These are phyloP conservation scores for Xerocomellus intermedius DNA, from an alignment of 768 basidiomycete species.

Conservation along the genomic window DNA sequence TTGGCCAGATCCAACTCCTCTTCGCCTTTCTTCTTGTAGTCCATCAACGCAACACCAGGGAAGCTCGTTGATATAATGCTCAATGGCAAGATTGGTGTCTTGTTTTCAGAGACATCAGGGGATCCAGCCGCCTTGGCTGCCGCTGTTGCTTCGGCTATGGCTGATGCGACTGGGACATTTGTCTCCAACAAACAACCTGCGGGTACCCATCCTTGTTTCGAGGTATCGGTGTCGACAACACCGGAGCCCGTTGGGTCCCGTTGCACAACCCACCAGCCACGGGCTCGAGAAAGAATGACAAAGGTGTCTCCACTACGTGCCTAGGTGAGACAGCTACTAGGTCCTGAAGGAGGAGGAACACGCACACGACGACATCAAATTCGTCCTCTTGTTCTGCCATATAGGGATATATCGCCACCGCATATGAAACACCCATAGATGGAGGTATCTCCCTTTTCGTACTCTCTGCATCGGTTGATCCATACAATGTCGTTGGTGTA, in stretches of 20 bases:
- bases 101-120: slow-evolving; percentile 39
- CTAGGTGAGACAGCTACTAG: slow-evolving; percentile 3
- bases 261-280: slow-evolving; percentile 99
- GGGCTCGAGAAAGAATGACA: slow-evolving; percentile 88
- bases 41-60: slow-evolving; percentile 95
- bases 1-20: slow-evolving; percentile 89
- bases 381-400: slow-evolving; percentile 99
- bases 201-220: slow-evolving; percentile 95
- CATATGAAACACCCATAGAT: slow-evolving; percentile 74
- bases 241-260: slow-evolving; percentile 87
- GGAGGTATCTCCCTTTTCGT: slow-evolving; percentile 43
- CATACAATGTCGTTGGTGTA: slow-evolving; percentile 13
- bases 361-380: slow-evolving; percentile 95
- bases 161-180: slow-evolving; percentile 83
- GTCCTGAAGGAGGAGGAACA: slow-evolving; percentile 16
- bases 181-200: slow-evolving; percentile 96
- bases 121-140: slow-evolving; percentile 49
- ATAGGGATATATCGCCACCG: slow-evolving; percentile 98
- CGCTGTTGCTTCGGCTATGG: slow-evolving; percentile 79
- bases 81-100: slow-evolving; percentile 82
- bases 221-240: slow-evolving; percentile 68
- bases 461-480: slow-evolving; percentile 33
- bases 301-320: slow-evolving; percentile 81
- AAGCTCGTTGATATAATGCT: slow-evolving; percentile 97
- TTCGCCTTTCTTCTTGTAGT: slow-evolving; percentile 90